Conservation (phyloP, 768 basidiomycete genomes). For the Russula compacta region DNA sequence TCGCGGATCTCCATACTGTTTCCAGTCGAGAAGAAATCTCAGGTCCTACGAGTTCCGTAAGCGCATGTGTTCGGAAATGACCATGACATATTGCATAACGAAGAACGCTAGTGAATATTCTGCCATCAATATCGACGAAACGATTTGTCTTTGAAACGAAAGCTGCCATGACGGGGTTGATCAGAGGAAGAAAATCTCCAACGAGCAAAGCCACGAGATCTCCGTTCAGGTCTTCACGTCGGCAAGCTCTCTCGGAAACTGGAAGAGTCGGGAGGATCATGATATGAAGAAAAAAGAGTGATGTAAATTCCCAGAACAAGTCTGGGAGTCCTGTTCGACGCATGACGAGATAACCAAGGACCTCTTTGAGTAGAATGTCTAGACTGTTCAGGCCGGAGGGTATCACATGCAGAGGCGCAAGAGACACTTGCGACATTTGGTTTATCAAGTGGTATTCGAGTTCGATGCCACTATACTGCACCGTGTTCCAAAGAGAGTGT, state of each 20-base stretch:
- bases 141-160: constrained; percentile 19
- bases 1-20: constrained; percentile 22
- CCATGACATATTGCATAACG: constrained; percentile 27
- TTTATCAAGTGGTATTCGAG: constrained; percentile 10
- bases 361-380: constrained; percentile 1
- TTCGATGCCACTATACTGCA: constrained; percentile 3
- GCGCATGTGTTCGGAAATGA: constrained; percentile 9
- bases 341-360: constrained; percentile 3
- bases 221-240: constrained; percentile 22
- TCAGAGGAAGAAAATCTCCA: constrained; percentile 33
- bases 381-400: not conserved
- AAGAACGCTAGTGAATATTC: constrained; percentile 40
- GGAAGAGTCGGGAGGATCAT: constrained; percentile 16
- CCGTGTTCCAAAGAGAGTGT: constrained; percentile 18
- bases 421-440: not conserved
- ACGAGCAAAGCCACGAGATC: constrained; percentile 28
- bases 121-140: constrained; percentile 44
- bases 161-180: constrained; percentile 28
- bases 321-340: not conserved
- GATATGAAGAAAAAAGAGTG: constrained; percentile 13
- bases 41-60: constrained; percentile 26
- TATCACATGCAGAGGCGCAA: not conserved
- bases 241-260: constrained; percentile 19
- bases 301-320: constrained; percentile 13
- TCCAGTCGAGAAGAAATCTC: constrained; percentile 23